Conservation (phyloP, 2,329 filamentous ascomycete species). For the Diatrype stigma region DNA sequence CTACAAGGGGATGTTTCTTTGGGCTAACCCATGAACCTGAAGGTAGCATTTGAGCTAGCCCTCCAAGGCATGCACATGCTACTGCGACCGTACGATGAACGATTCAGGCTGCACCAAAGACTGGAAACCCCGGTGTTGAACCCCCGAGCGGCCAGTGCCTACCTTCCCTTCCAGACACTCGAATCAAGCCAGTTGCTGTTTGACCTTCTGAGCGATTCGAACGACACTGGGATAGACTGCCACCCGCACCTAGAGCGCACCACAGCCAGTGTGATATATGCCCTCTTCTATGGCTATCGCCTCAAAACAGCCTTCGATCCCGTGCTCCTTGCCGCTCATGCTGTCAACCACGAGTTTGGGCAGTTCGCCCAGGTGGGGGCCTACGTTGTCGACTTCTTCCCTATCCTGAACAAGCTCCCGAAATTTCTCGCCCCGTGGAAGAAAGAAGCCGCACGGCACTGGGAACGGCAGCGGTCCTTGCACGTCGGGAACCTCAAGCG, state of each 20-base stretch:
- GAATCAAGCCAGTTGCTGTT: conserved; percentile 41
- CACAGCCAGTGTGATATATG: conserved; percentile 34
- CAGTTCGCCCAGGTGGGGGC: conserved; percentile 26
- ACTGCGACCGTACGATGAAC: conserved; percentile 29
- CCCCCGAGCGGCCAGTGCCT: conserved; percentile 26
- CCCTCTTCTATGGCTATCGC: conserved; percentile 32
- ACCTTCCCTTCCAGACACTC: conserved; percentile 39
- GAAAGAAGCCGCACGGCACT: conserved; percentile 24
- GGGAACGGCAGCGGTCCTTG: conserved; percentile 19
- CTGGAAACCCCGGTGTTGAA: conserved; percentile 33
- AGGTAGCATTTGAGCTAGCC: conserved; percentile 27
- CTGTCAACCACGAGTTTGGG: conserved; percentile 22
- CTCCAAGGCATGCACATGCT: conserved; percentile 28
- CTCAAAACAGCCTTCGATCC: conserved; percentile 23
- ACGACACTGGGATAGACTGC: conserved; percentile 21
- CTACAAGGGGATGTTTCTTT: not conserved
- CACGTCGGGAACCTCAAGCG: conserved; percentile 4
- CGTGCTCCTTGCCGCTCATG: conserved; percentile 18
- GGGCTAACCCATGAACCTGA: not conserved
- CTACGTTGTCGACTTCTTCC: conserved; percentile 38
- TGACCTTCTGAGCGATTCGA: conserved; percentile 33
- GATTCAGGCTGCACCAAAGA: conserved; percentile 35
- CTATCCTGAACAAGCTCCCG: conserved; percentile 37
- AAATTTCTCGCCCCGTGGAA: conserved; percentile 32
- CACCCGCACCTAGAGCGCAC: conserved; percentile 30